phyloP scores from a whole-genome alignment of 106 monocot species.

The Agapanthus africanus region DNA sequence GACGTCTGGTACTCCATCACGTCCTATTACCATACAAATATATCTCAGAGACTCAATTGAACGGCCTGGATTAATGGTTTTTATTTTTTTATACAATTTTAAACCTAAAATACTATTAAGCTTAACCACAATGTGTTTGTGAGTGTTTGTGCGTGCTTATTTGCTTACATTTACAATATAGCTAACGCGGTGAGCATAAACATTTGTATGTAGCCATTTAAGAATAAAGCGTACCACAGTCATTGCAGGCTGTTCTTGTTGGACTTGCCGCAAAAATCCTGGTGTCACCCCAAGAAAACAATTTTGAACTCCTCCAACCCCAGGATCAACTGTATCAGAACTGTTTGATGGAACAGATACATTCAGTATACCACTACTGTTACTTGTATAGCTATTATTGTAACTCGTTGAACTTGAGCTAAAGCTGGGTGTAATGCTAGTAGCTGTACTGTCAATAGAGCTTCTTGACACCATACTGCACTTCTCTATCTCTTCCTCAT shows the following conservation, averaged over 20 bases:
- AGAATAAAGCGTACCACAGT: constrained; percentile 44
- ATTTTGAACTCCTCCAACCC: constrained; percentile 87
- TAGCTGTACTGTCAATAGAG: constrained; percentile 64
- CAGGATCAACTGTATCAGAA: constrained; percentile 55
- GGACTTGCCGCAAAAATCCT: constrained; percentile 69
- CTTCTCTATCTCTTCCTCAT: constrained; percentile 87
- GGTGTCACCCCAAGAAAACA: constrained; percentile 87
- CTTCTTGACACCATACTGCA: constrained; percentile 59
- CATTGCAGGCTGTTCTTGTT: constrained; percentile 53
- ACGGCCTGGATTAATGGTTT: constrained; percentile 1
- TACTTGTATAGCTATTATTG: constrained; percentile 34
- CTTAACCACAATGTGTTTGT: background rate
- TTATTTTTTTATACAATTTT: background rate
- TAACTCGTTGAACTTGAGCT: constrained; percentile 63
- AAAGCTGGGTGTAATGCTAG: constrained; percentile 54
- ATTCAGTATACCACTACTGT: constrained; percentile 21
- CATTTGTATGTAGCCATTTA: background rate
- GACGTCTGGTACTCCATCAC: constrained; percentile 68
- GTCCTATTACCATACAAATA: constrained; percentile 43
- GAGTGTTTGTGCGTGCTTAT: background rate
- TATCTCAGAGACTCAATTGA: constrained; percentile 1
- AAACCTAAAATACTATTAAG: background rate
- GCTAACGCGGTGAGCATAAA: background rate
- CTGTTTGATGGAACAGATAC: constrained; percentile 18
- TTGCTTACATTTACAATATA: background rate